Evolutionary conservation across 2,329 filamentous ascomycete genomes (phyloP).

Genomic region (Phaeosphaeria sp.): DNA sequence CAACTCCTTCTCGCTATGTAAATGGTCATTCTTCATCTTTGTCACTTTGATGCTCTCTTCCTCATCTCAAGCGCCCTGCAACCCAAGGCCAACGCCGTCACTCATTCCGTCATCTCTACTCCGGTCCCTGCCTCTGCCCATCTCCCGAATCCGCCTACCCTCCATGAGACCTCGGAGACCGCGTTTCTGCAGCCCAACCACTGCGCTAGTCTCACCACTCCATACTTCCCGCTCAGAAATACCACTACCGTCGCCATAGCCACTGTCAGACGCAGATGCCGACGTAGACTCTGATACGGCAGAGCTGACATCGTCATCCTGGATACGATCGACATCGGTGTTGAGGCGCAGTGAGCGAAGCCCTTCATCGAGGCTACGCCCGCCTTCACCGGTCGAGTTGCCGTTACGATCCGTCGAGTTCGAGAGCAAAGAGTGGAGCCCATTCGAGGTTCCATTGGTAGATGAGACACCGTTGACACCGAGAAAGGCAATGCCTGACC

Average conservation of each 20-base stretch:
- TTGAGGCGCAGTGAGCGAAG: slow-evolving; percentile 57
- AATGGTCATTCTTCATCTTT: slow-evolving; percentile 5
- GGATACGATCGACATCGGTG: slow-evolving; percentile 51
- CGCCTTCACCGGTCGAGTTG: slow-evolving; percentile 14
- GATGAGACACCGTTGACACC: slow-evolving; percentile 36
- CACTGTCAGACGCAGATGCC: slow-evolving; percentile 42
- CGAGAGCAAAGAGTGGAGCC: slow-evolving; percentile 10
- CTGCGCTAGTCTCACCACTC: slow-evolving; percentile 81
- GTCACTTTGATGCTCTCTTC: neutral
- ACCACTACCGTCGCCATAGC: slow-evolving; percentile 41
- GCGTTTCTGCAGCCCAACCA: slow-evolving; percentile 94
- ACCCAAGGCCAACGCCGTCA: slow-evolving; percentile 37
- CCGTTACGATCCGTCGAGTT: slow-evolving; percentile 7
- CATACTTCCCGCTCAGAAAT: slow-evolving; percentile 70
- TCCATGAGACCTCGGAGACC: slow-evolving; percentile 94
- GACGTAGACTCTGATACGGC: slow-evolving; percentile 39
- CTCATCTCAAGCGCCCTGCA: slow-evolving; percentile 25
- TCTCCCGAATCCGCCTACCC: slow-evolving; percentile 81
- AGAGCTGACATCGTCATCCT: slow-evolving; percentile 46
- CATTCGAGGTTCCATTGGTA: slow-evolving; percentile 38
- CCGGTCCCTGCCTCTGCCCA: slow-evolving; percentile 54
- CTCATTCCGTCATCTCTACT: slow-evolving; percentile 37
- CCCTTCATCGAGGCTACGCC: slow-evolving; percentile 42
- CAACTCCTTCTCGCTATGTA: slow-evolving; percentile 18
- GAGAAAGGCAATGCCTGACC: slow-evolving; percentile 76